Base-by-base conservation (phyloP, 1,284 basidiomycete genomes). In the Marasmius oreades region DNA sequence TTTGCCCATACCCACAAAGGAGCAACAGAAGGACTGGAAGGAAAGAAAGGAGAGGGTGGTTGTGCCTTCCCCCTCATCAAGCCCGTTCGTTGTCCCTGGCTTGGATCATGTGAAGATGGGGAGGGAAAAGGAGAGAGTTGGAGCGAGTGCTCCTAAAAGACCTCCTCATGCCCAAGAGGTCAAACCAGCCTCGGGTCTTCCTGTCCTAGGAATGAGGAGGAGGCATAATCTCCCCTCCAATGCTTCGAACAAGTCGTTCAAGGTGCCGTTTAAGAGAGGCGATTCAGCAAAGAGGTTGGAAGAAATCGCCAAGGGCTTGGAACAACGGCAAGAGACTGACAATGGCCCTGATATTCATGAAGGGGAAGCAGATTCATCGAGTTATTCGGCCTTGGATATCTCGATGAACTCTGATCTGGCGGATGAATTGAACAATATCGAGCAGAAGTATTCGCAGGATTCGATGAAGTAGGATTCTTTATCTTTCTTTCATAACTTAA, bases 331-430 rank as follows among this genome's bases (percentile, higher is more conserved):
- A 16, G n/a, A 23, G 47, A 50, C n/a, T 33, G 24, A 12, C 5
- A 26, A 50, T 18, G 47, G 47, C 3, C 47, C 47, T 12, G 47
- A 50, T 50, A 50, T 50, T 31, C 47, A 50, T 50, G 47, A 50
- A 10, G 47, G 47, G 4, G 28, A 26, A 10, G 47, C 47, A 8
- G 47, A 50, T 33, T 50, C 47, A 26, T 50, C 47, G 20, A 46
- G 11, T 14, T 50, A 50, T 26, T 50, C 31, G 16, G 47, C 24
- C 20, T n/a, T 42, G 39, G 47, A 50, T 33, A 31, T 50, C 28
- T 50, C 47, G 14, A 50, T 50, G 47, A 26, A 50, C 28, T 50
- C 47, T 28, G 47, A 50, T 18, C 31, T 50, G 47, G 47, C 26
- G 26, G 26, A 31, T 16, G 47, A 50, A 26, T 31, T 50, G 26